phyloP scores from a whole-genome alignment of 768 basidiomycete species.

The Hygrocybe coccinea region DNA sequence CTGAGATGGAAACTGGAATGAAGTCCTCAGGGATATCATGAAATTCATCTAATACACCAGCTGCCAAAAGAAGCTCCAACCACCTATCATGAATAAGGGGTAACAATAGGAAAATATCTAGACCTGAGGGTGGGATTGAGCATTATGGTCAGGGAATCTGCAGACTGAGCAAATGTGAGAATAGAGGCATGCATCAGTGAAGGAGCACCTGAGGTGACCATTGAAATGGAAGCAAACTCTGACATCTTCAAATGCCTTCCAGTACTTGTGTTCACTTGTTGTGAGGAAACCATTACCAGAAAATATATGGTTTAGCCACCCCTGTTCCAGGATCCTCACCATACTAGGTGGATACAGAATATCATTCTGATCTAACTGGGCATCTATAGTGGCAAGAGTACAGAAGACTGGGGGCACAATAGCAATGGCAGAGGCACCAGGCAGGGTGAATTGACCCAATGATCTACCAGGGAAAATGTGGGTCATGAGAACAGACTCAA shows the following conservation, averaged over 20 bases:
- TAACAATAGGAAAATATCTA: constrained; percentile 15
- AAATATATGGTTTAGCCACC: too few relatives aligned
- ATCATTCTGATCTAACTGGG: too few relatives aligned
- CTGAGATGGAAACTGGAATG: constrained; percentile 13
- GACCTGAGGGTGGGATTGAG: constrained; percentile 5
- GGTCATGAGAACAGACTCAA: too few relatives aligned
- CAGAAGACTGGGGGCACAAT: too few relatives aligned
- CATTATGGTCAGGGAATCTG: constrained; percentile 4
- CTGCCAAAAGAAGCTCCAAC: neutral
- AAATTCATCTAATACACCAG: constrained; percentile 8
- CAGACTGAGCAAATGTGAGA: constrained; percentile 14
- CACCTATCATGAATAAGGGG: constrained; percentile 15
- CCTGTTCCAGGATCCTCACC: too few relatives aligned
- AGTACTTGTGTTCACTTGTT: neutral
- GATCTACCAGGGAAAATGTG: too few relatives aligned
- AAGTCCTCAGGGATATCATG: constrained; percentile 18
- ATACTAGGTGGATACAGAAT: too few relatives aligned
- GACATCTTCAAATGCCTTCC: neutral
- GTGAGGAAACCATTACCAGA: neutral
- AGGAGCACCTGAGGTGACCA: neutral
- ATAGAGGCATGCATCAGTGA: neutral
- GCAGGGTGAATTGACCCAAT: too few relatives aligned
- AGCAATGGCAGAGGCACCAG: too few relatives aligned
- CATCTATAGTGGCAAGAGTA: too few relatives aligned
- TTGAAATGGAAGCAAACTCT: constrained; percentile 4